Percentiles rank a stretch among this genome's conserved stretches.
phyloP scores from a whole-genome alignment of 768 basidiomycete species.

The Amanita brunnescens region DNA sequence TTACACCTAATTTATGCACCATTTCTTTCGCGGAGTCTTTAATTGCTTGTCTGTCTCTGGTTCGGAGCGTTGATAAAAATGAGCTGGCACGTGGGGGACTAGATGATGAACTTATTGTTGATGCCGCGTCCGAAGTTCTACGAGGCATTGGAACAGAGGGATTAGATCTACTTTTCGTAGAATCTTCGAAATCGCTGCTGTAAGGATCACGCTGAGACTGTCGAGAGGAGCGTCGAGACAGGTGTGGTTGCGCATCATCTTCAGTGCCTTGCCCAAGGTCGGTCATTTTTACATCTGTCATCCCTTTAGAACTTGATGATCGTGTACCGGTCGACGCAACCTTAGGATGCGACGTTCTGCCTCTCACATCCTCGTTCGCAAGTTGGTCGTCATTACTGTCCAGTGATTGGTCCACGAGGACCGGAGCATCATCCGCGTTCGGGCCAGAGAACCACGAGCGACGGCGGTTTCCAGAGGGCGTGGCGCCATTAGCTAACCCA shows the following conservation, averaged over 20 bases:
- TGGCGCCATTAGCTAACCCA: neutral
- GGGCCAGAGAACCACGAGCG: slow-evolving; percentile 50
- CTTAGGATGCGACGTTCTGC: slow-evolving; percentile 25
- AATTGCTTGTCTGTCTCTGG: slow-evolving; percentile 82
- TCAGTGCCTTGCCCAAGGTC: slow-evolving; percentile 6
- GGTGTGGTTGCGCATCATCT: slow-evolving; percentile 1
- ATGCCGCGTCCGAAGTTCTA: slow-evolving; percentile 22
- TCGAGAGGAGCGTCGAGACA: slow-evolving; percentile 33
- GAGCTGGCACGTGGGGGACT: slow-evolving; percentile 28
- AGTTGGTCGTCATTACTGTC: slow-evolving; percentile 7
- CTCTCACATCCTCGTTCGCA: slow-evolving; percentile 21
- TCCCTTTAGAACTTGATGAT: slow-evolving; percentile 3
- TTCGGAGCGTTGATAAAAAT: slow-evolving; percentile 73
- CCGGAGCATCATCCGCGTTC: slow-evolving; percentile 26
- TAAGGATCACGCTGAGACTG: slow-evolving; percentile 31
- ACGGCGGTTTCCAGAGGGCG: slow-evolving; percentile 21
- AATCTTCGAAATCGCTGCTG: neutral
- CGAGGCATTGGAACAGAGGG: slow-evolving; percentile 22
- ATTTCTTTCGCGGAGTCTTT: slow-evolving; percentile 81
- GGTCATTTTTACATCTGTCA: neutral
- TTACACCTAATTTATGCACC: slow-evolving; percentile 88
- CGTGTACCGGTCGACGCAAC: neutral
- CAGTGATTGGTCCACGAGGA: slow-evolving; percentile 15
- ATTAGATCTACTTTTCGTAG: neutral
- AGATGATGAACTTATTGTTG: slow-evolving; percentile 24